These are phyloP conservation scores for Cryptosporidium tyzzeri DNA, from an alignment of 169 alveolate genomes.

Conservation along the genomic window DNA sequence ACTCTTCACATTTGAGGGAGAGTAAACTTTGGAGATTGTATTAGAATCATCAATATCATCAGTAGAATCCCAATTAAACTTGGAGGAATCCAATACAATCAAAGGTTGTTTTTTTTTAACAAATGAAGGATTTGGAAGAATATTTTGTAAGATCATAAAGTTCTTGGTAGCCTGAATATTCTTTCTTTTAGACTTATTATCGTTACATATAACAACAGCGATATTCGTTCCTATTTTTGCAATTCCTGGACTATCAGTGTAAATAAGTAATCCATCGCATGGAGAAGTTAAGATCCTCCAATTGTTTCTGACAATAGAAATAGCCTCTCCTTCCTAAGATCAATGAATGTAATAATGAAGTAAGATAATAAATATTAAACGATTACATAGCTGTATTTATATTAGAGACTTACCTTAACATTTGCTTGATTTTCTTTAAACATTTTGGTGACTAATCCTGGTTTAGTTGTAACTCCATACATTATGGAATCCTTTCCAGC, in stretches of 20 bases:
- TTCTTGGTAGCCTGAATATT: conserved; percentile 51
- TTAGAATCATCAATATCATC: conserved; percentile 13
- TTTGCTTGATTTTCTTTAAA: conserved; percentile 26
- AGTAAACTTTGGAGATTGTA: neutral
- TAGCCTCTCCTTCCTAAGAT: conserved; percentile 64
- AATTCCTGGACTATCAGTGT: conserved; percentile 57
- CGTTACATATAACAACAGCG: conserved; percentile 51
- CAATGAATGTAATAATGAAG: neutral
- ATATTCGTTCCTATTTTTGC: conserved; percentile 41
- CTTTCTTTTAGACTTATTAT: neutral
- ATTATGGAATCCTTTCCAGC: neutral
- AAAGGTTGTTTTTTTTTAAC: conserved; percentile 42
- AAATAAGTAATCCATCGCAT: conserved; percentile 56
- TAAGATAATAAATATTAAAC: neutral
- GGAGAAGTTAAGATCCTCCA: conserved; percentile 68
- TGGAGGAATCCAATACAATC: conserved; percentile 44
- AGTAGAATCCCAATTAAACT: conserved; percentile 12
- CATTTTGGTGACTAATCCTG: conserved; percentile 32
- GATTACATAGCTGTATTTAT: no score
- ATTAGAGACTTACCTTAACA: conserved; percentile 41
- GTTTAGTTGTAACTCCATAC: conserved; percentile 29
- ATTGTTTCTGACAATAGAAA: conserved; percentile 40
- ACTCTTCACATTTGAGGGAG: conserved; percentile 16
- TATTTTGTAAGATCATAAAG: conserved; percentile 23
- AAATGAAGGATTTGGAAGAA: conserved; percentile 66